Conservation (phyloP, 2,329 filamentous ascomycete genomes). For the Zymoseptoria tritici region DNA sequence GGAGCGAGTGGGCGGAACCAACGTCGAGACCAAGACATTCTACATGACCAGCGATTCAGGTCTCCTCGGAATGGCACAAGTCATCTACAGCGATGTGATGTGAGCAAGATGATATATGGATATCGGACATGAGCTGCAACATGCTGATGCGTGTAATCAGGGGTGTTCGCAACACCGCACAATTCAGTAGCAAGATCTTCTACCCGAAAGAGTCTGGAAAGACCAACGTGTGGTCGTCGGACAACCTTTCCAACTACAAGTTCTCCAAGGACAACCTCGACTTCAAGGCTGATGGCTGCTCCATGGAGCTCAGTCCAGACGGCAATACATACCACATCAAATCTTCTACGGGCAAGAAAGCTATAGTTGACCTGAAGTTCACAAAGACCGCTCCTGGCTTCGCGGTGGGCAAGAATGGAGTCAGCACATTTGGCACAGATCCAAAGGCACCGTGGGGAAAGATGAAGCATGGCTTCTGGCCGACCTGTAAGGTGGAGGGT, state of each 20-base stretch:
- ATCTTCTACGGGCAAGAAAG: slow-evolving; percentile 71
- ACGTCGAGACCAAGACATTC: slow-evolving; percentile 91
- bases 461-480: slow-evolving; percentile 94
- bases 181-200: slow-evolving; percentile 94
- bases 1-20: slow-evolving; percentile 72
- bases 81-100: slow-evolving; percentile 97
- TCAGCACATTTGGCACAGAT: slow-evolving; percentile 79
- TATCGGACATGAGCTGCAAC: slow-evolving; percentile 24
- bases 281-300: slow-evolving; percentile 81
- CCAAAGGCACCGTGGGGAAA: slow-evolving; percentile 78
- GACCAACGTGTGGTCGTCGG: slow-evolving; percentile 75
- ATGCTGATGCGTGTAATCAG: slow-evolving; percentile 40
- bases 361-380: slow-evolving; percentile 79
- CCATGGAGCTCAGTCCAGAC: slow-evolving; percentile 78
- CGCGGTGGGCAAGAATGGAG: slow-evolving; percentile 76
- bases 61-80: slow-evolving; percentile 69
- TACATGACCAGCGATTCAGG: slow-evolving; percentile 79
- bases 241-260: slow-evolving; percentile 67
- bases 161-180: slow-evolving; percentile 79
- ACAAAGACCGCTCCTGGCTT: slow-evolving; percentile 72
- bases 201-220: slow-evolving; percentile 62
- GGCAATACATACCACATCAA: slow-evolving; percentile 81
- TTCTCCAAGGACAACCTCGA: slow-evolving; percentile 77
- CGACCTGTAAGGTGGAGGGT: slow-evolving; percentile 72
- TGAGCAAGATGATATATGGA: slow-evolving; percentile 38